Base-by-base conservation (phyloP, 495 filamentous ascomycete genomes). In the Aspergillus diversus region DNA sequence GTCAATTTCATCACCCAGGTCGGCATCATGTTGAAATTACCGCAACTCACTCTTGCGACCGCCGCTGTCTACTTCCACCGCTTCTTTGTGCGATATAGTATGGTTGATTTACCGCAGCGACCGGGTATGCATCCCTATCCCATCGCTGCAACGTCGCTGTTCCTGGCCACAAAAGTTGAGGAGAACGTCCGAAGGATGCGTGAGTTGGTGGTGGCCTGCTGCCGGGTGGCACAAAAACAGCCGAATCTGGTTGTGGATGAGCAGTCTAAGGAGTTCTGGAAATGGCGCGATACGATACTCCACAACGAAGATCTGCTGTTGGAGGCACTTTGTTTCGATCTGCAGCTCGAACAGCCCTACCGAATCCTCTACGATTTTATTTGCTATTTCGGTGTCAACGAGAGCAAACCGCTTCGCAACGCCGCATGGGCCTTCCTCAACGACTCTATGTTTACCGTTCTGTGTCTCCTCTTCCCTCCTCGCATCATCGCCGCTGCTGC, bases 1-100 rank as follows among this genome's bases (percentile, higher is more conserved):
- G 89, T 96, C 63, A 95, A 97, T 73, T 99, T 99, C 81, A 97
- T 99, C 68, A 85, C 89, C 64, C 92, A 97, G 74, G 92, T 93
- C 55, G 95, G 94, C 63, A 91, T 98, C 59, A 86, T 96, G 80
- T 84, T 98, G 42, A 93, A 93, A 71, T 83, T 99, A 47, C 93
- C 95, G 16, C 93, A 97, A 71, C 84, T 93, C 48, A 98, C 95
- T 5, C 81, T 98, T 35, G 90, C 89, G 68, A 95, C 95, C 2
- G 95, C 95, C n/a, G 88, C 89, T 31, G 88, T 96, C 15, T 97
- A 95, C 76, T 89, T 99, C 69, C 93, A 99, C 70, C 87, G 95
- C 8, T 98, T 96, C 75, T 93, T 91, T 67, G 97, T 98, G 91
- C 88, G 95, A 57, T 84, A 86, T 63, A 88, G 85, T 60, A 89